Base-by-base conservation (phyloP, 768 basidiomycete genomes). In the Lentinula edodes region DNA sequence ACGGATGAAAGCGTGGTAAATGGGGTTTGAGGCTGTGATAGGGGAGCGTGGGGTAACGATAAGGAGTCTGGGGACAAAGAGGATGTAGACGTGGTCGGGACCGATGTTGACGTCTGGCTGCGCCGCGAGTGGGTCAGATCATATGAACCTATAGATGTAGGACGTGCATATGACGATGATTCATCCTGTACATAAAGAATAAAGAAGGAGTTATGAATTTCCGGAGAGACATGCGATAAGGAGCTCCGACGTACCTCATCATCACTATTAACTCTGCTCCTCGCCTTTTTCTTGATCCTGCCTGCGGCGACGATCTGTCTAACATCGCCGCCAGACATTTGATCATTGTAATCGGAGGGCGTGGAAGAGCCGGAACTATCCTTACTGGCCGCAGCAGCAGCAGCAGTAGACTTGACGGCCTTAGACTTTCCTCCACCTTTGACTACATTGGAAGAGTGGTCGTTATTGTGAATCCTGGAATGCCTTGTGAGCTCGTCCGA, bases 401-500 rank as follows among this genome's bases (percentile, higher is more conserved):
- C 23, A 50, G 48, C 56, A 39, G 55, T 35, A 73, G 51, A 68
- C 8, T 67, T 75, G 77, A 57, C 62, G 61, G 55, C 68, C 70
- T 35, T 67, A 58, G 58, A 71, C 73, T 39, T 67, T 51, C 65
- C 64, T 63, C 20, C 55, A 5, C 39, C 55, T 32, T 56, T 56
- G 8, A 41, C 39, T 41, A 41, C 55, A 32, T 20, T 38, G 39
- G 63, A 62, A 53, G 66, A 61, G 62, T 81, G 78, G 67, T 87
- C 82, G 65, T 82, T 84, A 70, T 85, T 86, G 74, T 99, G 96
- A 66, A 98, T 99, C 52, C 96, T 85, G 0, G 91, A 90, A 70
- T 99, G 96, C 61, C 96, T 84, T 34, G 96, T 99, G 65, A 99
- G 85, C 75, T 99, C 96, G 79, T 99, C 96, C n/a, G 93, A 94